These are phyloP conservation scores for Vitis hybrid DNA, from an alignment of 177 flowering plant genomes.

Conservation along the genomic window DNA sequence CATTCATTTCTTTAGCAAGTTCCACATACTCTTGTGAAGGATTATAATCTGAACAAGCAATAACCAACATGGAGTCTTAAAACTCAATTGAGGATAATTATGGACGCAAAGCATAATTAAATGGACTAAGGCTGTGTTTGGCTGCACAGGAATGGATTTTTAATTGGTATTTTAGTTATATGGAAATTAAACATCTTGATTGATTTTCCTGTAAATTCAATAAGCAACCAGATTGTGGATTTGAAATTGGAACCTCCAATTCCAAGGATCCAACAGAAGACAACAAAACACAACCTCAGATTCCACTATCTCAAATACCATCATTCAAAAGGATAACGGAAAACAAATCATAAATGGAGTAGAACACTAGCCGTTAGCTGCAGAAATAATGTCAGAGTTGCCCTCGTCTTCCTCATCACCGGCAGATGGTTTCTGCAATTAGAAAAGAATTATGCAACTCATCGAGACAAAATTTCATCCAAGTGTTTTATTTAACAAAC, in stretches of 20 bases:
- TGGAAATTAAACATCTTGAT: too few relatives aligned
- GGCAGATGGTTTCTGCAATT: conserved; percentile 15
- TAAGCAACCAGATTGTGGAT: too few relatives aligned
- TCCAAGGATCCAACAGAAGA: too few relatives aligned
- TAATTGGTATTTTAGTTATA: too few relatives aligned
- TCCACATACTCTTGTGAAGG: conserved; percentile 45
- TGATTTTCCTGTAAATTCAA: too few relatives aligned
- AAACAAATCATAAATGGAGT: not conserved
- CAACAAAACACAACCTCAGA: too few relatives aligned
- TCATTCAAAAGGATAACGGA: too few relatives aligned
- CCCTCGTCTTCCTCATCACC: conserved; percentile 7
- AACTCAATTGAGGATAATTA: not conserved
- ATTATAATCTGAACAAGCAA: conserved; percentile 30
- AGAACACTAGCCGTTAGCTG: conserved; percentile 20
- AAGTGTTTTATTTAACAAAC: not conserved
- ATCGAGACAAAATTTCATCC: not conserved
- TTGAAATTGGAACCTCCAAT: too few relatives aligned
- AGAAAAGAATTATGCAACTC: not conserved
- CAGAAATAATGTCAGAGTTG: conserved; percentile 9
- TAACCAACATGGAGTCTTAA: not conserved
- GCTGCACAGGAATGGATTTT: too few relatives aligned
- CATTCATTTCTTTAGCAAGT: conserved; percentile 54
- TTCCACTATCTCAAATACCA: too few relatives aligned
- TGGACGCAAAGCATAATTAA: too few relatives aligned
- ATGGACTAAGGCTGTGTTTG: too few relatives aligned